Percentiles rank a stretch among this genome's conserved stretches.
phyloP scores from a whole-genome alignment of 2,329 filamentous ascomycete species.

The Aspergillus hortae region DNA sequence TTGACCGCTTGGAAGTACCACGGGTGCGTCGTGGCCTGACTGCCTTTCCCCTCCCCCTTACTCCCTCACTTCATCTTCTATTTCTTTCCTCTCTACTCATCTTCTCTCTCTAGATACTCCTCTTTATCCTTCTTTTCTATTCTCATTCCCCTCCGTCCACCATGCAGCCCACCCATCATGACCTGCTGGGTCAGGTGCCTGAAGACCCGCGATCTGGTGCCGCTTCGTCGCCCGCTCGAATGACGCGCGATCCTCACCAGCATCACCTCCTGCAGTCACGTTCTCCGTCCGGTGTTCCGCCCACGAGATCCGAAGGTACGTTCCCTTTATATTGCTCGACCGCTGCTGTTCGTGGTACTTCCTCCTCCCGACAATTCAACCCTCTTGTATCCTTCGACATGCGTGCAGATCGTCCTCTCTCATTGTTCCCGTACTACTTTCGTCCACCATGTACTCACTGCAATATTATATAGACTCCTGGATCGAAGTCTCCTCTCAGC shows the following conservation, averaged over 20 bases:
- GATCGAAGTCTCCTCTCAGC: slow-evolving; percentile 90
- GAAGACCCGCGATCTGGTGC: slow-evolving; percentile 22
- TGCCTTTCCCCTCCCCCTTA: background rate
- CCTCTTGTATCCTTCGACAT: slow-evolving; percentile 12
- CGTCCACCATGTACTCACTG: slow-evolving; percentile 41
- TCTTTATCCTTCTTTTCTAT: slow-evolving; percentile 4
- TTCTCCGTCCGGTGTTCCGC: slow-evolving; percentile 29
- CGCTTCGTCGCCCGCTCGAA: slow-evolving; percentile 15
- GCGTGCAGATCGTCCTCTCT: slow-evolving; percentile 12
- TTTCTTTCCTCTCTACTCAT: background rate
- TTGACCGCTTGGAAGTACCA: background rate
- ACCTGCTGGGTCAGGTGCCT: slow-evolving; percentile 35
- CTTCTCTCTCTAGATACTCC: slow-evolving; percentile 2
- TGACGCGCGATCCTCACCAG: slow-evolving; percentile 33
- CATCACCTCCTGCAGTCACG: slow-evolving; percentile 31
- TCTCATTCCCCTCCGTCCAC: slow-evolving; percentile 2
- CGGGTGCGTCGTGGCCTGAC: background rate
- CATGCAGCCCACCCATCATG: slow-evolving; percentile 41
- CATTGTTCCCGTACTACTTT: slow-evolving; percentile 4
- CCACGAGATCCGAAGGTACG: slow-evolving; percentile 44
- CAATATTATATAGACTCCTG: slow-evolving; percentile 72
- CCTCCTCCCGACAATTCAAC: slow-evolving; percentile 4
- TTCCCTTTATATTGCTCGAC: slow-evolving; percentile 6
- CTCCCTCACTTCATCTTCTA: background rate
- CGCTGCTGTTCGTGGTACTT: background rate